phyloP scores from a whole-genome alignment of 2,329 filamentous ascomycete species.

The Penicillium fuscoglaucum region DNA sequence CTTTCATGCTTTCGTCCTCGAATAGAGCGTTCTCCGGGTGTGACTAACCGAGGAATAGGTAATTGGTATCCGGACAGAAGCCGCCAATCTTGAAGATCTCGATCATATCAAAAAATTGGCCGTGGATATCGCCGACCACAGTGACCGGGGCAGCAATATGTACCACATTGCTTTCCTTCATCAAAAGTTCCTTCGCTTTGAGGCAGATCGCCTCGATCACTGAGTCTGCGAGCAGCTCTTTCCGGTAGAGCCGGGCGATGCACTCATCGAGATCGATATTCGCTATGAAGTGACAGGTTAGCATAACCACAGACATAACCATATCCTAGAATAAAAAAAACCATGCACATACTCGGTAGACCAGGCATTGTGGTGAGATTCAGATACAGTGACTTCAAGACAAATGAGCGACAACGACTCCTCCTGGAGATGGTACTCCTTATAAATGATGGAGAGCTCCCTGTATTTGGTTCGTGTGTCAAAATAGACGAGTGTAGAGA shows the following conservation, averaged over 20 bases:
- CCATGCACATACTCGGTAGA: conserved; percentile 43
- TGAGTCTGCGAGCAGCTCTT: conserved; percentile 93
- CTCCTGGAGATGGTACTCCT: background rate
- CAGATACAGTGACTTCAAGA: background rate
- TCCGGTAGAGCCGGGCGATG: conserved; percentile 93
- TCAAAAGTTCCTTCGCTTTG: conserved; percentile 97
- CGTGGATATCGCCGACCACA: conserved; percentile 97
- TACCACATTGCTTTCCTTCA: conserved; percentile 99
- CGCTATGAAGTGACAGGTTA: conserved; percentile 54
- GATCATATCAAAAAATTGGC: conserved; percentile 97
- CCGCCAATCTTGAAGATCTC: conserved; percentile 99
- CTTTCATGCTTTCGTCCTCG: background rate
- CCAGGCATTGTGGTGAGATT: conserved; percentile 42
- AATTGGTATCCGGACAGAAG: conserved; percentile 96
- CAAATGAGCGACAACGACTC: background rate
- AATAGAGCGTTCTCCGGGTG: background rate
- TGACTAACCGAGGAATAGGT: conserved; percentile 83
- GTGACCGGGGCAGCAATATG: conserved; percentile 95
- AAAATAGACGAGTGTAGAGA: background rate
- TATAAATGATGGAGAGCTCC: background rate
- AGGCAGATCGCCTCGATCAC: conserved; percentile 99
- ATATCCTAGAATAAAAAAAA: background rate
- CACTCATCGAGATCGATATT: conserved; percentile 99
- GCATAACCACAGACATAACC: background rate
- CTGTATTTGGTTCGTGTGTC: background rate